Evolutionary conservation across 345 rosid genomes (phyloP), one percentile per base, ranked within the genome.

Genomic region (Cardamine chenopodiifolia): DNA sequence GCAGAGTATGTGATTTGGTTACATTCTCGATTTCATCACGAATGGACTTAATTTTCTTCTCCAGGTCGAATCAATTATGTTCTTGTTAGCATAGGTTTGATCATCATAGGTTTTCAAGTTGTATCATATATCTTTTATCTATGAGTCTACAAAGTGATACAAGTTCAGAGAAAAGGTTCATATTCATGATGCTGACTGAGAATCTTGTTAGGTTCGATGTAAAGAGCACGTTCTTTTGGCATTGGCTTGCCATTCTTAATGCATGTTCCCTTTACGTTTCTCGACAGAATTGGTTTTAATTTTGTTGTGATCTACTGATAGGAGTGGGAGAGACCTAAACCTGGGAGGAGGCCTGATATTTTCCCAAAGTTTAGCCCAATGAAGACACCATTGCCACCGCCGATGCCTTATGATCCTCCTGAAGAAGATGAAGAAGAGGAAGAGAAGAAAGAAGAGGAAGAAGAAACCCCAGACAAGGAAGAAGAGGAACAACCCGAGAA

Each of bases 301-400:
- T 39, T 8, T 3, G 63, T 17, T 71, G 55, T 65, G 73, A 17
- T 54, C 0, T 23, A 39, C 2, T 81, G 70, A 57, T 80, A 88
- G 91, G 96, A 90, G 49, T 88, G 93, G 96, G 88, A 86, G 64
- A 85, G 84, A 74, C 92, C 89, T 6, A 88, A 85, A 76, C 92
- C 96, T 11, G 92, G 87, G 52, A 84, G 93, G 65, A 86, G 96
- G 57, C 87, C 89, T 61, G 96, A 90, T 49, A 86, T 85, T 65
- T 85, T 88, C 40, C 93, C 96, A 0, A 86, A 88, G 72, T 90
- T 88, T 77, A 88, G 93, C 40, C 96, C 93, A 0, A 85, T 90
- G 91, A 90, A 86, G 79, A 88, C 93, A 76, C 93, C 93, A 1
- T 84, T 88, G 44, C 96, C 96, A 7, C 87, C 86, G 0, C 96